Evolutionary conservation across 176 grass and related monocot species (phyloP), one percentile per base, ranked within the genome.

Genomic region (Coix lacrymajobi): DNA sequence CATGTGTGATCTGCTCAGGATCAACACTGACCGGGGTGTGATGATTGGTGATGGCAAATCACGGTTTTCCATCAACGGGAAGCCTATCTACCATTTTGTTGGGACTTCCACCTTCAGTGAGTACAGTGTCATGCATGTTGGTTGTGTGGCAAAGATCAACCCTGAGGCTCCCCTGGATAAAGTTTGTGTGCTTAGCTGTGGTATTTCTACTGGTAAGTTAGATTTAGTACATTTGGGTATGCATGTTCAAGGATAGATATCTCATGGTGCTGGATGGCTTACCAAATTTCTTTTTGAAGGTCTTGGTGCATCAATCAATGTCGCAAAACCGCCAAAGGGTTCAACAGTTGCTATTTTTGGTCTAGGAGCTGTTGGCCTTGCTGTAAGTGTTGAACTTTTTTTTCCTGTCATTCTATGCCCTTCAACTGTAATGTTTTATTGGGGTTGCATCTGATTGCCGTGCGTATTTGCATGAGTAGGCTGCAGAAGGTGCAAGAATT

Each of bases 41-140:
- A 97, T 97, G 94, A 86, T 97, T 16, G 7, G 78, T 0, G 94
- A 97, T 79, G 94, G 87, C 16, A 71, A 92, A 39, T 75, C 94
- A 0, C 28, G 94, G 5, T 97, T 97, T 79, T 97, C 94, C 1
- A 86, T 94, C 48, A 76, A 85, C 3, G 94, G 94, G 26, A 91
- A 94, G 38, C 91, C 94, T 20, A 90, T 97, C 39, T 94, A 86
- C 82, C 89, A 97, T 76, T 97, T 97, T 14, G 79, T 94, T 34
- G 94, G 94, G 17, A 97, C 94, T 67, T 97, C 91, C 61, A 97
- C 94, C 26, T 97, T 97, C 89, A 94, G 91, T 14, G 94, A 97
- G 75, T 97, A 94, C 75, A 94, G 80, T 5, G 90, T 97, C 39
- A 56, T 94, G 87, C 88, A 94, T 83, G 69, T 88, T 37, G 94